A percentile compares a stretch with the other conserved stretches of the same genome.
Conservation (phyloP, 371 early-diverging fungal species). For the Basidiobolus heterosporus region DNA sequence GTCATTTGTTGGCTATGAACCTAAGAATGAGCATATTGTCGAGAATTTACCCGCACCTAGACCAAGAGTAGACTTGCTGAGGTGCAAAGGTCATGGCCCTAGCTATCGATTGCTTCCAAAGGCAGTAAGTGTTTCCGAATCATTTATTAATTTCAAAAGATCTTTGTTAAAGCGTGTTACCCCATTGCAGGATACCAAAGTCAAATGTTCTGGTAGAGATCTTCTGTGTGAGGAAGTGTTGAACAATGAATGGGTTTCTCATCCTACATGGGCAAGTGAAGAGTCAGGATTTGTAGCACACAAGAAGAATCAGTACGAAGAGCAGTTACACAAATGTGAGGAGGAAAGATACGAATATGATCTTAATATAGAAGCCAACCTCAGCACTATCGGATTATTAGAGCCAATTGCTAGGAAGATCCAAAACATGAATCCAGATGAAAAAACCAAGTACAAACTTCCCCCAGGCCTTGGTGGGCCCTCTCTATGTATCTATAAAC, state of each 20-base stretch:
- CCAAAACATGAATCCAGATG: slow-evolving; percentile 60
- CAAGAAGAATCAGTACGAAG: slow-evolving; percentile 89
- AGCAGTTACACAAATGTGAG: slow-evolving; percentile 88
- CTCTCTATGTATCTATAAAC: slow-evolving; percentile 70
- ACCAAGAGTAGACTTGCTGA: slow-evolving; percentile 42
- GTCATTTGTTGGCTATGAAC: slow-evolving; percentile 80
- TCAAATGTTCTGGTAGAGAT: slow-evolving; percentile 76
- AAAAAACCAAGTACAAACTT: slow-evolving; percentile 49
- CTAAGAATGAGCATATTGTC: slow-evolving; percentile 22
- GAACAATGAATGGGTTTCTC: slow-evolving; percentile 88
- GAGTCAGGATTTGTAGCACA: slow-evolving; percentile 85
- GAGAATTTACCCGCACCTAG: slow-evolving; percentile 21
- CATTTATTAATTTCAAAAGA: no score
- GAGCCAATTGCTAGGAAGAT: slow-evolving; percentile 72
- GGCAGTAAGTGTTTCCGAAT: slow-evolving; percentile 24
- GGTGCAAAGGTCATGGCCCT: slow-evolving; percentile 37
- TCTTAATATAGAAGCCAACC: slow-evolving; percentile 85
- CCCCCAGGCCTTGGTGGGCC: slow-evolving; percentile 63
- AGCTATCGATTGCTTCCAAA: slow-evolving; percentile 59
- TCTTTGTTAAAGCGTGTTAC: slow-evolving; percentile 4
- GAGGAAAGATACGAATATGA: slow-evolving; percentile 98
- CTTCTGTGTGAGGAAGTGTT: slow-evolving; percentile 81
- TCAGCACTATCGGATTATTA: slow-evolving; percentile 75
- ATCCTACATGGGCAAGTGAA: slow-evolving; percentile 91
- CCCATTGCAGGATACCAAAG: slow-evolving; percentile 24